phyloP scores from a whole-genome alignment of 345 rosid genomes.

The Clarkia xantiana region DNA sequence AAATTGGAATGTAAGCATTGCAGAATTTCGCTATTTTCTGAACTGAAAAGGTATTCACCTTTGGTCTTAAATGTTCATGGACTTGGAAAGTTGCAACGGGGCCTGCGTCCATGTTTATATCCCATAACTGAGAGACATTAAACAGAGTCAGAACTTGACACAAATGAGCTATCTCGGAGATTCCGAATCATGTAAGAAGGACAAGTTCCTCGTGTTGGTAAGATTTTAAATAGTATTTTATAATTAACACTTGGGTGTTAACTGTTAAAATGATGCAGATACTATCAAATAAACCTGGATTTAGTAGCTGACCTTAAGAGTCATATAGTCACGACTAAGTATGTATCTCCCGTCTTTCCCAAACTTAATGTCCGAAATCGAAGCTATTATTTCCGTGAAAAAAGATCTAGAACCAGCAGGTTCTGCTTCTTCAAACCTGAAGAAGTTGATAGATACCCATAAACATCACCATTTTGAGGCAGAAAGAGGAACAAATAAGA shows the following conservation, averaged over 20 bases:
- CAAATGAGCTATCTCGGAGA: background rate
- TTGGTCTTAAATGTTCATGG: slow-evolving; percentile 68
- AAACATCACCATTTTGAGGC: background rate
- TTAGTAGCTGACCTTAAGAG: slow-evolving; percentile 59
- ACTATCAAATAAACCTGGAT: background rate
- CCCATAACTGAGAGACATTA: slow-evolving; percentile 41
- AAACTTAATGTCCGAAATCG: slow-evolving; percentile 92
- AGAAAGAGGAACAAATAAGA: too few species aligned
- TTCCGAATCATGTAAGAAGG: background rate
- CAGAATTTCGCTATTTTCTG: background rate
- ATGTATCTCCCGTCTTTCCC: slow-evolving; percentile 78
- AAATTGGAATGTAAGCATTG: background rate
- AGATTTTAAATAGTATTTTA: background rate
- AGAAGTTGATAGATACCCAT: background rate
- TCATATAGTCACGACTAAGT: slow-evolving; percentile 98
- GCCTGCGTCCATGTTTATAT: slow-evolving; percentile 88
- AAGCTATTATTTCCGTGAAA: slow-evolving; percentile 98
- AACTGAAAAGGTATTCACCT: slow-evolving; percentile 27
- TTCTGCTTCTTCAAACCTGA: slow-evolving; percentile 94
- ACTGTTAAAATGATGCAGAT: background rate
- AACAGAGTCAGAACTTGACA: background rate
- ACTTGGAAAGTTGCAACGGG: slow-evolving; percentile 78
- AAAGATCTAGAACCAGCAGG: slow-evolving; percentile 85
- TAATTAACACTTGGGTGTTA: background rate
- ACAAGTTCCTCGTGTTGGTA: too few species aligned